These are phyloP conservation scores for Didymella keratinophila DNA, from an alignment of 2,329 filamentous ascomycete genomes.

Conservation along the genomic window DNA sequence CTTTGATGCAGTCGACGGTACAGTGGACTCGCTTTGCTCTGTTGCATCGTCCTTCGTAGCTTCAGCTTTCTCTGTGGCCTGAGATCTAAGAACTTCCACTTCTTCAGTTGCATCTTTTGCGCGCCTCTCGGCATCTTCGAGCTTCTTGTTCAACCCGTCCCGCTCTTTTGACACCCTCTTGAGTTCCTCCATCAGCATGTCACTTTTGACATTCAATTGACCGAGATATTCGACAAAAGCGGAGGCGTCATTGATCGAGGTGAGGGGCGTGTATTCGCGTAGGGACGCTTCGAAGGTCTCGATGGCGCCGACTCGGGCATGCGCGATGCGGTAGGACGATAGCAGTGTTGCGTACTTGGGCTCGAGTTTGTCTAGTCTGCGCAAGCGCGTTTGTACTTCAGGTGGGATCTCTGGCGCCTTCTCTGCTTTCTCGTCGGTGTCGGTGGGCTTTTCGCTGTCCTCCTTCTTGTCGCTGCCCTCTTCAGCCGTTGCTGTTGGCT, in stretches of 20 bases:
- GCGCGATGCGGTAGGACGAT: slow-evolving; percentile 84
- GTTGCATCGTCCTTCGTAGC: slow-evolving; percentile 39
- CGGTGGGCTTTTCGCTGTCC: slow-evolving; percentile 42
- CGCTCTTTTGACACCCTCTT: slow-evolving; percentile 85
- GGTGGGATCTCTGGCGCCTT: slow-evolving; percentile 68
- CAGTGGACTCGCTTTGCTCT: slow-evolving; percentile 35
- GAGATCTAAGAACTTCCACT: slow-evolving; percentile 61
- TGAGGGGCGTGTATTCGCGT: slow-evolving; percentile 89
- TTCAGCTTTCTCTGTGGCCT: slow-evolving; percentile 27
- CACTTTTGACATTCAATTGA: slow-evolving; percentile 82
- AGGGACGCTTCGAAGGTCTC: slow-evolving; percentile 92
- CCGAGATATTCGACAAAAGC: slow-evolving; percentile 89
- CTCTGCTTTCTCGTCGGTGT: slow-evolving; percentile 39
- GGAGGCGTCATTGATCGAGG: slow-evolving; percentile 84
- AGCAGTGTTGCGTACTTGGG: slow-evolving; percentile 71
- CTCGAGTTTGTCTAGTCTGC: slow-evolving; percentile 90
- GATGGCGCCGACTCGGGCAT: slow-evolving; percentile 83
- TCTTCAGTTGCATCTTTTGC: slow-evolving; percentile 70
- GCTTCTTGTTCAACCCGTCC: slow-evolving; percentile 79
- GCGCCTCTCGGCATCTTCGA: slow-evolving; percentile 72
- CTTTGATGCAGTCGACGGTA: slow-evolving; percentile 37
- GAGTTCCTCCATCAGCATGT: slow-evolving; percentile 93
- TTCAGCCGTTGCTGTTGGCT: slow-evolving; percentile 25
- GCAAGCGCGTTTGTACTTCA: slow-evolving; percentile 77
- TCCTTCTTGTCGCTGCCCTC: slow-evolving; percentile 44